phyloP scores from a whole-genome alignment of 768 basidiomycete species.

The Hygrocybe coccinea region DNA sequence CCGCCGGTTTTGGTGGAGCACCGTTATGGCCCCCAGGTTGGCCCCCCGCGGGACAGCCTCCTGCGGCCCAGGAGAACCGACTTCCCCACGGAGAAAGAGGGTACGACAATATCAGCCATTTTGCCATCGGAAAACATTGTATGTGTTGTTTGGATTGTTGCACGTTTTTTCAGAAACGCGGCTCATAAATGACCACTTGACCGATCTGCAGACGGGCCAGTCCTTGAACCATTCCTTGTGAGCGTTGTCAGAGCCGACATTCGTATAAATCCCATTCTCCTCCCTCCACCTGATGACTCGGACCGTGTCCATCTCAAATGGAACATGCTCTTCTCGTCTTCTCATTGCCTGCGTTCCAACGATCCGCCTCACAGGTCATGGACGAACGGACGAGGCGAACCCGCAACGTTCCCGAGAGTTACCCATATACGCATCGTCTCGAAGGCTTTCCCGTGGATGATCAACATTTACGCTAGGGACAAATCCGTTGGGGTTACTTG shows the following conservation, averaged over 20 bases:
- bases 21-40: neutral
- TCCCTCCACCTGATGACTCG: constrained; percentile 38
- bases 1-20: neutral
- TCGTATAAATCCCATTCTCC: constrained; percentile 58
- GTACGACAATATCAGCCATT: constrained; percentile 25
- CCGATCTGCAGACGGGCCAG: constrained; percentile 54
- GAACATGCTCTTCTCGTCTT: constrained; percentile 69
- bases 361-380: constrained; percentile 60
- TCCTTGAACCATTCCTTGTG: constrained; percentile 56
- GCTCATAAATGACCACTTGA: neutral
- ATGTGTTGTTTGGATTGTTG: constrained; percentile 14
- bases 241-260: constrained; percentile 45
- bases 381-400: constrained; percentile 57
- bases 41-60: neutral
- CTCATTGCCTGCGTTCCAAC: constrained; percentile 56
- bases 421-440: constrained; percentile 50
- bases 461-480: constrained; percentile 44
- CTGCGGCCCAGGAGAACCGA: neutral
- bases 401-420: constrained; percentile 63
- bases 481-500: constrained; percentile 57
- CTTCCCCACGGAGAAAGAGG: constrained; percentile 9
- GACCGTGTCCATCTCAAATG: constrained; percentile 55
- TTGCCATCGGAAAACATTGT: constrained; percentile 33
- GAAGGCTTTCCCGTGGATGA: constrained; percentile 50
- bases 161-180: no score